phyloP scores from a whole-genome alignment of 2,329 filamentous ascomycete genomes.

The Phialophora expanda region DNA sequence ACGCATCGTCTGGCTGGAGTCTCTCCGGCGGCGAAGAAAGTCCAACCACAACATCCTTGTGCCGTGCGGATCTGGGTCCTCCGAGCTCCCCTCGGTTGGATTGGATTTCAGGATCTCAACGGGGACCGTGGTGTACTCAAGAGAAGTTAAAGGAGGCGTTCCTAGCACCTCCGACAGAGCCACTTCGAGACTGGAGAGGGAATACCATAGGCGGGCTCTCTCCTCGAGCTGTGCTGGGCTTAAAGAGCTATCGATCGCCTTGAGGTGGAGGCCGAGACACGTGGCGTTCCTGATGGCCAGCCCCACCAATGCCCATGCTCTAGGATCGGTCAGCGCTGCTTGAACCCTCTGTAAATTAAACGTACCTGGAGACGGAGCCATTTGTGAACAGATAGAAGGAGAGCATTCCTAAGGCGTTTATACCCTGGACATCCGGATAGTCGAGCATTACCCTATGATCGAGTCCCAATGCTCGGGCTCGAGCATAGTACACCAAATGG shows the following conservation, averaged over 20 bases:
- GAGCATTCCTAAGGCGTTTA: conserved; percentile 37
- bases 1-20: conserved; percentile 24
- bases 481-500: conserved; percentile 8
- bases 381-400: conserved; percentile 35
- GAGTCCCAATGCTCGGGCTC: conserved; percentile 6
- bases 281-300: conserved; percentile 40
- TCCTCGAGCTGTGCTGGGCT: conserved; percentile 23
- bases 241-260: conserved; percentile 27
- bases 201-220: conserved; percentile 39
- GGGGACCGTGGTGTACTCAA: background rate
- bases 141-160: conserved; percentile 36
- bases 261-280: conserved; percentile 40
- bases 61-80: conserved; percentile 1
- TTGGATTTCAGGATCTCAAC: background rate
- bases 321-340: conserved; percentile 13
- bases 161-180: conserved; percentile 39
- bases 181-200: conserved; percentile 40
- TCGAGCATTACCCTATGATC: conserved; percentile 37
- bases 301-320: conserved; percentile 40
- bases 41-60: conserved; percentile 25
- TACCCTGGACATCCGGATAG: conserved; percentile 36
- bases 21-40: conserved; percentile 23
- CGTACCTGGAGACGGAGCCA: conserved; percentile 40
- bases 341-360: background rate
- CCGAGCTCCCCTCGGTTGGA: background rate